These are phyloP conservation scores for Nemania serpens DNA, from an alignment of 2,329 filamentous ascomycete species.

Conservation along the genomic window DNA sequence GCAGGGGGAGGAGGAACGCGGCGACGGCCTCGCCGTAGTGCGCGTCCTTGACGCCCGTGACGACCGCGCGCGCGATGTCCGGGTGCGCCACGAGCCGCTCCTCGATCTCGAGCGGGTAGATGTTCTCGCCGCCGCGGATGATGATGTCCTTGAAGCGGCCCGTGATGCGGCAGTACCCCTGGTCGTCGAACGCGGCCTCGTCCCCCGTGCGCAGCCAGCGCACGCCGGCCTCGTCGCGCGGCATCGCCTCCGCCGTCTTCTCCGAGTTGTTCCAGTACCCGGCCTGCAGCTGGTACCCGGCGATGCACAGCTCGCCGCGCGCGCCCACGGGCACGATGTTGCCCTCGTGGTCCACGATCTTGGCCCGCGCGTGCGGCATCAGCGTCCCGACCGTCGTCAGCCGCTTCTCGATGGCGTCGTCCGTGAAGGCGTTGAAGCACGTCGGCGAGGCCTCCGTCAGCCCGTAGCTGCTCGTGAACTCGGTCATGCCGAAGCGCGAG, in stretches of 20 bases:
- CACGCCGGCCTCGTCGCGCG: slow-evolving; percentile 56
- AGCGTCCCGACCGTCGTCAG: slow-evolving; percentile 76
- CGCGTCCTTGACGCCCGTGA: slow-evolving; percentile 71
- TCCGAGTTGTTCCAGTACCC: slow-evolving; percentile 72
- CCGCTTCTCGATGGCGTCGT: slow-evolving; percentile 69
- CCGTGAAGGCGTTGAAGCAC: slow-evolving; percentile 79
- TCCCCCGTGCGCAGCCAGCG: slow-evolving; percentile 72
- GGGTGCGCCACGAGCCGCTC: slow-evolving; percentile 71
- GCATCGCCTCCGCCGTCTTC: slow-evolving; percentile 70
- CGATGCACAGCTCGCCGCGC: slow-evolving; percentile 76
- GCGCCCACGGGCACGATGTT: slow-evolving; percentile 68
- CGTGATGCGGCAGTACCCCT: slow-evolving; percentile 74
- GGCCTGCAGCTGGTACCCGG: slow-evolving; percentile 75
- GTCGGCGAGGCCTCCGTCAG: slow-evolving; percentile 80
- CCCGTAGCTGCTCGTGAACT: slow-evolving; percentile 73
- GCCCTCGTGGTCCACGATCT: slow-evolving; percentile 73
- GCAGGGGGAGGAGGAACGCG: slow-evolving; percentile 59
- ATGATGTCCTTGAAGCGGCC: slow-evolving; percentile 82
- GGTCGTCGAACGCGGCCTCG: slow-evolving; percentile 68
- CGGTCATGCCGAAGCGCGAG: slow-evolving; percentile 72
- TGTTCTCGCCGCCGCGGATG: slow-evolving; percentile 75
- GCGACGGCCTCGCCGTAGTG: slow-evolving; percentile 76
- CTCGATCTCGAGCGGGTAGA: slow-evolving; percentile 76
- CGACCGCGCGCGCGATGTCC: slow-evolving; percentile 65
- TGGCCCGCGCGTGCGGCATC: slow-evolving; percentile 76